phyloP scores from a whole-genome alignment of 2,329 filamentous ascomycete genomes.

The Fonsecaea monophora region DNA sequence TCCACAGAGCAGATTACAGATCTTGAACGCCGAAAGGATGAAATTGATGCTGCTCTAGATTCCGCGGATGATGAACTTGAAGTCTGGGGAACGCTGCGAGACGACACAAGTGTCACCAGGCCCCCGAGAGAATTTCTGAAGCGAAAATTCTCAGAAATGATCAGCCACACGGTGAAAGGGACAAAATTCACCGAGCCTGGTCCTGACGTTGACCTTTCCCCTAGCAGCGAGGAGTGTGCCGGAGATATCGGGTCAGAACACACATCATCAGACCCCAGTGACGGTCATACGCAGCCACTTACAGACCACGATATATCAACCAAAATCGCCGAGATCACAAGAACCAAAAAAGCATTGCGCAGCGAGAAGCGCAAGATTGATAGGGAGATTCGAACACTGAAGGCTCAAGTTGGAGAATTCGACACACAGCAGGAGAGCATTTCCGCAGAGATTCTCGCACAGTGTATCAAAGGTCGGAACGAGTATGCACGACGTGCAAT shows the following conservation, averaged over 20 bases:
- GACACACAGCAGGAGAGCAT: slow-evolving; percentile 44
- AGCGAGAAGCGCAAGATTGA: neutral
- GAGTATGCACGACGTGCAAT: slow-evolving; percentile 62
- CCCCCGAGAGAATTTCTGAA: slow-evolving; percentile 2
- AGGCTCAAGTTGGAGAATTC: slow-evolving; percentile 39
- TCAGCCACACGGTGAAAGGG: neutral
- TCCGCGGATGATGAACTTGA: slow-evolving; percentile 1
- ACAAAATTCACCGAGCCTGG: neutral
- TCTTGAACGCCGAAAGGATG: neutral
- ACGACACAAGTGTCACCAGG: neutral
- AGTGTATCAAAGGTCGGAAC: slow-evolving; percentile 64
- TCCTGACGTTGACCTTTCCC: slow-evolving; percentile 4
- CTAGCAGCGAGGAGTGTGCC: neutral
- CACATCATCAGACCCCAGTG: neutral
- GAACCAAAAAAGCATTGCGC: neutral
- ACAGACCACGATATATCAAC: slow-evolving; percentile 8
- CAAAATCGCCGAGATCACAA: slow-evolving; percentile 4
- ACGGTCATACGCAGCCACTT: neutral
- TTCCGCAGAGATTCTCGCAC: slow-evolving; percentile 42
- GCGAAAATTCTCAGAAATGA: slow-evolving; percentile 5
- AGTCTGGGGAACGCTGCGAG: slow-evolving; percentile 1
- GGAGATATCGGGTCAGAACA: neutral
- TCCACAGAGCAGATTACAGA: neutral
- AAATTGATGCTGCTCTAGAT: slow-evolving; percentile 1
- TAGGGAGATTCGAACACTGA: neutral